Evolutionary conservation across 768 basidiomycete genomes (phyloP).

Genomic region (Lentinula aciculospora): DNA sequence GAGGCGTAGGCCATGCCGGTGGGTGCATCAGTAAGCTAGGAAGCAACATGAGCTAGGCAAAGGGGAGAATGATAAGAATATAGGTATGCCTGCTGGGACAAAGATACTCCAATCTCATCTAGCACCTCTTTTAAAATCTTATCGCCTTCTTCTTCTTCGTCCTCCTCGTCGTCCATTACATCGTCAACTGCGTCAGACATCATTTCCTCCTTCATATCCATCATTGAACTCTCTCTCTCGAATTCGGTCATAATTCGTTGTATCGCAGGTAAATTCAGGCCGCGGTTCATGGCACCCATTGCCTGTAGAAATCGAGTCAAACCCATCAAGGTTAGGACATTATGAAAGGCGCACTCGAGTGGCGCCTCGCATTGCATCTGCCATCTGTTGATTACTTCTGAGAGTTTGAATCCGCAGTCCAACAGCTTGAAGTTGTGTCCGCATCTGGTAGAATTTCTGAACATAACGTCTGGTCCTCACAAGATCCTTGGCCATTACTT

Average conservation of each 20-base stretch:
- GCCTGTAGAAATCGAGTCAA: constrained; percentile 47
- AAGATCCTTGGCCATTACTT: constrained; percentile 99
- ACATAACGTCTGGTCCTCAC: constrained; percentile 93
- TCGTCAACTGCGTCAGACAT: constrained; percentile 99
- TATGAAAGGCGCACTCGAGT: constrained; percentile 66
- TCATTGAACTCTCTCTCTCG: constrained; percentile 93
- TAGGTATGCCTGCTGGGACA: constrained; percentile 71
- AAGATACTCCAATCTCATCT: constrained; percentile 91
- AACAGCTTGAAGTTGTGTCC: constrained; percentile 95
- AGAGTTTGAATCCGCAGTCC: constrained; percentile 93
- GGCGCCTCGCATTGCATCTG: constrained; percentile 97
- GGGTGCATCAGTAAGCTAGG: constrained; percentile 79
- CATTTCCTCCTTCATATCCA: constrained; percentile 99
- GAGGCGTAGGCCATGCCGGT: constrained; percentile 60
- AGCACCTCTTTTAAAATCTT: constrained; percentile 93
- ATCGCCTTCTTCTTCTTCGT: constrained; percentile 94
- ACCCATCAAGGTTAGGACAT: background rate
- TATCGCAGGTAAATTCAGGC: constrained; percentile 91
- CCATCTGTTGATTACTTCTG: constrained; percentile 98
- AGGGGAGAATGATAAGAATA: background rate
- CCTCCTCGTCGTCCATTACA: constrained; percentile 94
- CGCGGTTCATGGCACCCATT: constrained; percentile 97
- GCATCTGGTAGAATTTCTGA: constrained; percentile 99
- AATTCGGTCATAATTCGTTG: constrained; percentile 98
- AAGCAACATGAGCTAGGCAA: constrained; percentile 9